These are phyloP conservation scores for Chloranthus sessilifolius DNA, from an alignment of 164 flowering plant species.

Conservation along the genomic window DNA sequence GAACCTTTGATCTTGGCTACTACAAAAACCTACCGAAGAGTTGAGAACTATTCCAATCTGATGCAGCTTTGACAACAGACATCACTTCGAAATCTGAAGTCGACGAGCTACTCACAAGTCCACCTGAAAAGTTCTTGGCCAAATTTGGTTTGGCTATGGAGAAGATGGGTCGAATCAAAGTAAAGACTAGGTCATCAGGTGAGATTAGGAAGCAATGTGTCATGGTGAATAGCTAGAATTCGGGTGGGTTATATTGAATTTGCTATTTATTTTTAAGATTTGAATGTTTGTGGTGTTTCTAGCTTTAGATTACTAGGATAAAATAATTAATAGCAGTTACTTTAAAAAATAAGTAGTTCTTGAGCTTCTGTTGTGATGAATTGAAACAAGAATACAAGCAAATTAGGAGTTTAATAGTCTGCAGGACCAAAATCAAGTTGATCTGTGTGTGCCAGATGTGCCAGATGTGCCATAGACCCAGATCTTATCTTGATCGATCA, in stretches of 20 bases:
- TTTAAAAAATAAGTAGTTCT: no score
- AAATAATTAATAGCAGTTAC: no score
- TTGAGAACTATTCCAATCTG: conserved; percentile 59
- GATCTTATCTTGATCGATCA: no score
- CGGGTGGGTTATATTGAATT: neutral
- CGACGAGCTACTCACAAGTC: conserved; percentile 18
- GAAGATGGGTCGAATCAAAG: conserved; percentile 28
- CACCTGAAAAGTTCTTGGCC: conserved; percentile 18
- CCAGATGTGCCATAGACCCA: no score
- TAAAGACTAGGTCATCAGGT: conserved; percentile 24
- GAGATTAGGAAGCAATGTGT: conserved; percentile 29
- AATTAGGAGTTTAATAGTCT: no score
- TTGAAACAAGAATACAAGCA: no score
- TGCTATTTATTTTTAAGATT: no score
- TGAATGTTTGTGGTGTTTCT: no score
- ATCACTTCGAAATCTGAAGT: conserved; percentile 26
- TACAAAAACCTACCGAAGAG: conserved; percentile 40
- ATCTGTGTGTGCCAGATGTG: no score
- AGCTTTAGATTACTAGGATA: no score
- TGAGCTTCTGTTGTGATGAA: no score
- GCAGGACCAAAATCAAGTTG: no score
- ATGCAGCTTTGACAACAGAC: conserved; percentile 47
- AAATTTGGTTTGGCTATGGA: conserved; percentile 52
- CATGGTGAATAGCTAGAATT: conserved; percentile 18
- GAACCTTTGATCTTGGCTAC: conserved; percentile 44